Evolutionary conservation across 2,329 filamentous ascomycete genomes (phyloP).

Genomic region (Talaromyces islandicus): DNA sequence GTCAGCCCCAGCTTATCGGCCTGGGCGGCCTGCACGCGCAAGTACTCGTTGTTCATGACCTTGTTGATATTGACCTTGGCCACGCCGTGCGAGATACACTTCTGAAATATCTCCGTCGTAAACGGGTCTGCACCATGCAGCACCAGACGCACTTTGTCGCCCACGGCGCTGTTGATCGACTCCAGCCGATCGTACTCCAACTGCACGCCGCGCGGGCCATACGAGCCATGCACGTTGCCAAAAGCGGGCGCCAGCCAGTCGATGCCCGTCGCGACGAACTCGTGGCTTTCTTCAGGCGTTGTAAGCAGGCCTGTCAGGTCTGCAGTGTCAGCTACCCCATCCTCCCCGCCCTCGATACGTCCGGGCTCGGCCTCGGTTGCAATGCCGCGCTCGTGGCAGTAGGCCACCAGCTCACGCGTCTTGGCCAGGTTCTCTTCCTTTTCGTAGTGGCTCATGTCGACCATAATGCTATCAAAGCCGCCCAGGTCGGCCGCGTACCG

Average conservation of each 20-base stretch:
- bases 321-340: slow-evolving; percentile 63
- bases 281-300: slow-evolving; percentile 61
- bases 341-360: slow-evolving; percentile 67
- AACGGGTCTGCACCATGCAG: slow-evolving; percentile 56
- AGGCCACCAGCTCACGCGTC: slow-evolving; percentile 57
- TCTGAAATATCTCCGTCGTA: slow-evolving; percentile 47
- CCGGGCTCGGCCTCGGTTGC: slow-evolving; percentile 67
- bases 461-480: slow-evolving; percentile 67
- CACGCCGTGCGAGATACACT: slow-evolving; percentile 51
- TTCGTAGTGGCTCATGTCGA: slow-evolving; percentile 70
- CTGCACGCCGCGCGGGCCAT: slow-evolving; percentile 59
- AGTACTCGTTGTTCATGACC: slow-evolving; percentile 49
- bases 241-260: slow-evolving; percentile 70
- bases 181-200: slow-evolving; percentile 54
- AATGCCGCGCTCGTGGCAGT: slow-evolving; percentile 61
- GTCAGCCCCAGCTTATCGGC: slow-evolving; percentile 50
- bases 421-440: slow-evolving; percentile 62
- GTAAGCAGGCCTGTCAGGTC: slow-evolving; percentile 60
- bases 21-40: slow-evolving; percentile 42
- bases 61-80: slow-evolving; percentile 57
- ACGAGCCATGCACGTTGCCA: slow-evolving; percentile 70
- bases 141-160: slow-evolving; percentile 46
- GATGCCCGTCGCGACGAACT: slow-evolving; percentile 66
- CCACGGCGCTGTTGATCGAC: slow-evolving; percentile 45
- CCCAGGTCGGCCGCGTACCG: slow-evolving; percentile 55